Evolutionary conservation across 1,284 basidiomycete species (phyloP), one percentile per base, ranked within the genome.

Genomic region (Cryptococcus sp.): DNA sequence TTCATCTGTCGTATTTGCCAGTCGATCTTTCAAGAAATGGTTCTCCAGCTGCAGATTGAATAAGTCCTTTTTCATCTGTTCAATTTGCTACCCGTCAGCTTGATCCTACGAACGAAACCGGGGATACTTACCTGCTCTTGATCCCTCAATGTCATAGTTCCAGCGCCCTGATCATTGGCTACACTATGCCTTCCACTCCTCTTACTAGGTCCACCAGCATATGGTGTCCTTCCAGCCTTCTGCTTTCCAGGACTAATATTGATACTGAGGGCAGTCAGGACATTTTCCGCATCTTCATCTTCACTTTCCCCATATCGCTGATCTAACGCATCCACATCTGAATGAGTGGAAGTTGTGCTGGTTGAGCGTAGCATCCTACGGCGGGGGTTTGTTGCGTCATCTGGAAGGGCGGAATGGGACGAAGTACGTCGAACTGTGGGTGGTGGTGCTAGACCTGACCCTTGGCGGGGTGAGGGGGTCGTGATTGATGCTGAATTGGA

Each of bases 11-110:
- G 92, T 83, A 64, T 87, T 84, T 1, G 71, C 67, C 14, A 96
- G 81, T 25, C 89, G 86, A 66, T 94, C 90, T 69, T 94, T 89
- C 46, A 93, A 82, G 69, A 94, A 93, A 70, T 92, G 90, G 4
- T 94, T 88, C 59, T 91, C 88, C 49, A 94, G 82, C 71, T 96
- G 93, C 68, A 96, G 85, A 64, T 87, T 88, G 76, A 94, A 94
- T 78, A 93, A 91, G 72, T 96, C 91, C 72, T 92, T 93, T 78
- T 93, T 93, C 62, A 92, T 81, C 57, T 85, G 85, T 75, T 96
- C 90, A 67, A 94, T 89, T 70, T 92, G 87, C 91, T 94, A 28
- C 19, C 37, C 9, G 14, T 22, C 5, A 42, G 22, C n/a, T 11
- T 21, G 36, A 18, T 23, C 32, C 18, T 41, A 19, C 39, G 22